A percentile compares a stretch with the other conserved stretches of the same genome.
These are phyloP conservation scores for Nannochloris sp. DNA, from an alignment of 139 green algal species.

Conservation along the genomic window DNA sequence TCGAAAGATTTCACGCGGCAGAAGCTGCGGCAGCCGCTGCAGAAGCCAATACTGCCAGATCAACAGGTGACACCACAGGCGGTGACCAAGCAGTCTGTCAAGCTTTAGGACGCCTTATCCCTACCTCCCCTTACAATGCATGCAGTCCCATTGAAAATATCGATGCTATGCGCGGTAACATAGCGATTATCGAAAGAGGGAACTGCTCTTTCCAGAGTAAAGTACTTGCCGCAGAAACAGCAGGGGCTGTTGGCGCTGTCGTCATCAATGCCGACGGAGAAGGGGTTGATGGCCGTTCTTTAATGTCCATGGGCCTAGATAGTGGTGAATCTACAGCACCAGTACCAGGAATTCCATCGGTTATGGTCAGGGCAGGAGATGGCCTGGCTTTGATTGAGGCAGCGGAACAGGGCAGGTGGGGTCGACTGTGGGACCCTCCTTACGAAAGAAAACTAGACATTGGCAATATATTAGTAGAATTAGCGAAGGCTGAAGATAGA, in stretches of 20 bases:
- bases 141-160: not conserved
- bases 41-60: too few relatives aligned
- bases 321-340: not conserved
- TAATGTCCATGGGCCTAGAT: not conserved
- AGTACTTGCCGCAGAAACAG: not conserved
- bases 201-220: not conserved
- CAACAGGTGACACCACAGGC: too few relatives aligned
- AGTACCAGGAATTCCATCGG: not conserved
- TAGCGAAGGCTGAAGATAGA: not conserved
- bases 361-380: not conserved
- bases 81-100: not conserved
- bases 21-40: not conserved
- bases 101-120: not conserved
- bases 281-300: too few relatives aligned
- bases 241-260: not conserved
- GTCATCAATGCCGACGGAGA: not conserved
- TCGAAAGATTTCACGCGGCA: not conserved
- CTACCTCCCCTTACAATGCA: not conserved
- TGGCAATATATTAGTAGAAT: not conserved
- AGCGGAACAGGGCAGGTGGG: not conserved
- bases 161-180: not conserved
- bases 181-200: not conserved
- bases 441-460: not conserved
- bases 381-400: not conserved
- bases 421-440: not conserved